Evolutionary conservation across 345 rosid genomes (phyloP), one percentile per base, ranked within the genome.

Genomic region (Syzygium grande): DNA sequence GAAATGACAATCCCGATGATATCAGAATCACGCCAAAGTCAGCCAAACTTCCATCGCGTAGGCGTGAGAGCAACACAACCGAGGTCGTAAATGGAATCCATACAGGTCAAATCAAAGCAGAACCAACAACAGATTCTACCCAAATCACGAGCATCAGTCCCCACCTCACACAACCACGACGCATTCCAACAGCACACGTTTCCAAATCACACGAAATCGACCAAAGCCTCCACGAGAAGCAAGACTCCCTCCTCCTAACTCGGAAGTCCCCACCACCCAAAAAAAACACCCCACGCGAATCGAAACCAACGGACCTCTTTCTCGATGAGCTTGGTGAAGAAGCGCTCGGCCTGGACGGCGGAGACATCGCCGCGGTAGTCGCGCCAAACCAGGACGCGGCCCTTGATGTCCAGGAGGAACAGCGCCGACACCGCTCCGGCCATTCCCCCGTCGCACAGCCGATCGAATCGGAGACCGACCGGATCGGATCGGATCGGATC

Each of bases 351-450:
- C 89, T 98, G 97, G 86, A 92, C 86, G 88, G 98, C 92, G 89
- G 99, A 90, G 90, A 96, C 98, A 52, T 97, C 99, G 30, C 99
- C 99, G 59, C 98, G 99, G 89, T 95, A 97, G 91, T 96, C 99
- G 49, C 97, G 99, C 99, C 99, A 97, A 51, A 96, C 95, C 84
- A 97, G 94, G 88, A 97, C 94, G n/a, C 96, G 98, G 41, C 99
- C 99, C 87, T 97, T 97, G 90, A 96, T 94, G 90, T 97, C 98
- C 34, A 95, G 94, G 59, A 95, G 95, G 90, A 98, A 98, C 90
- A 98, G 95, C 56, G 99, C 99, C 59, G 99, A 97, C 84, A 93
- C 97, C 78, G 98, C 99, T 86, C 99, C 98, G n/a, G 97, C 94
- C 99, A 96, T 96, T 86, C 56, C 52, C 77, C 86, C 22, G 49